Evolutionary conservation across 495 filamentous ascomycete genomes (phyloP).

Genomic region (Neurospora sp.): DNA sequence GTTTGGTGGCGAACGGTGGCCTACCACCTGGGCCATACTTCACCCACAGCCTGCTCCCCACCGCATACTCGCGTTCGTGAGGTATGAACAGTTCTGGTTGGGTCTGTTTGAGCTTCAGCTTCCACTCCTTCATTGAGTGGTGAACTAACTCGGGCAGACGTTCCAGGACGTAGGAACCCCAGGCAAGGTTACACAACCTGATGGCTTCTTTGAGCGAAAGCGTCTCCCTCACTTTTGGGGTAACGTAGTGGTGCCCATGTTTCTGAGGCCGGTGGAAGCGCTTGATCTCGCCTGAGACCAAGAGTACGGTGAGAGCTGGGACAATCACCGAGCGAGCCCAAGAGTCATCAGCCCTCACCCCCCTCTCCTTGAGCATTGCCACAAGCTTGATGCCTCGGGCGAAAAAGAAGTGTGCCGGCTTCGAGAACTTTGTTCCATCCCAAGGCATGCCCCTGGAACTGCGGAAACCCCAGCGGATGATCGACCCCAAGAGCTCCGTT

Average conservation of each 20-base stretch:
- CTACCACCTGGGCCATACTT: background rate
- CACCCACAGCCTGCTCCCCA: background rate
- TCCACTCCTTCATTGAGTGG: background rate
- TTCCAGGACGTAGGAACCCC: slow-evolving; percentile 23
- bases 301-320: slow-evolving; percentile 18
- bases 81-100: background rate
- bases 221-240: slow-evolving; percentile 9
- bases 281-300: slow-evolving; percentile 11
- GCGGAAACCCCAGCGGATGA: slow-evolving; percentile 21
- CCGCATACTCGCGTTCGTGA: background rate
- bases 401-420: slow-evolving; percentile 9
- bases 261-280: background rate
- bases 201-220: slow-evolving; percentile 19
- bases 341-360: slow-evolving; percentile 7
- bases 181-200: slow-evolving; percentile 19
- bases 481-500: slow-evolving; percentile 11
- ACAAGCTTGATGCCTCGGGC: slow-evolving; percentile 15
- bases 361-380: slow-evolving; percentile 14
- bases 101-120: background rate
- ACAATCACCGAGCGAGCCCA: slow-evolving; percentile 7
- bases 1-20: background rate
- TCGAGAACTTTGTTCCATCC: background rate
- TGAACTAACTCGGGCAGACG: slow-evolving; percentile 8
- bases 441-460: background rate
- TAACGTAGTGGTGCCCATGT: slow-evolving; percentile 1